A percentile compares a stretch with the other conserved stretches of the same genome.
These are phyloP conservation scores for Penicillium griseofulvum DNA, from an alignment of 2,329 filamentous ascomycete species.

Conservation along the genomic window DNA sequence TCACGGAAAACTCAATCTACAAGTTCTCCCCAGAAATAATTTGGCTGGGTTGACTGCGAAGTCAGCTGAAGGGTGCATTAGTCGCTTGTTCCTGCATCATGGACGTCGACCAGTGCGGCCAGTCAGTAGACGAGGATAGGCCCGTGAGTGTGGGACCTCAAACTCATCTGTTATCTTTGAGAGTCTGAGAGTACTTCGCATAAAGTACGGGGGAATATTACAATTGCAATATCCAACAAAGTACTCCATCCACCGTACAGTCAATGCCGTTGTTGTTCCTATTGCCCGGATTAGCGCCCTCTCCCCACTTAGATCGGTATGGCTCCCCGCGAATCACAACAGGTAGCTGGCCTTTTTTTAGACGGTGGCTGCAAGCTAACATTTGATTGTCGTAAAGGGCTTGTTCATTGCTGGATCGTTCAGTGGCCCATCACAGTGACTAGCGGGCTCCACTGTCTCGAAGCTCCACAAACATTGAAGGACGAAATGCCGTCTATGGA, in stretches of 20 bases:
- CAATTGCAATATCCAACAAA: not conserved
- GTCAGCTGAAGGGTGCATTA: conserved; percentile 32
- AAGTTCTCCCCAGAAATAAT: not conserved
- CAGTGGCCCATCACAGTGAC: conserved; percentile 16
- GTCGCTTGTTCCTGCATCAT: conserved; percentile 33
- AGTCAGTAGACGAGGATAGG: conserved; percentile 10
- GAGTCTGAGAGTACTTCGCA: not conserved
- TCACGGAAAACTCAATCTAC: not conserved
- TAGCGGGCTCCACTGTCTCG: conserved; percentile 9
- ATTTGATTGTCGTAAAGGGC: conserved; percentile 5
- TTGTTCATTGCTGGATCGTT: conserved; percentile 11
- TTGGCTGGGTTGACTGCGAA: not conserved
- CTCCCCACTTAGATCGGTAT: conserved; percentile 13
- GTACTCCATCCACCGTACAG: not conserved
- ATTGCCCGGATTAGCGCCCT: conserved; percentile 17
- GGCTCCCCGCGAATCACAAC: conserved; percentile 14
- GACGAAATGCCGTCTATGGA: not conserved
- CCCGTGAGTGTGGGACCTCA: conserved; percentile 15
- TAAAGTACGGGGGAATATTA: not conserved
- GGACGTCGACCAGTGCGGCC: conserved; percentile 15
- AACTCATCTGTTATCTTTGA: not conserved
- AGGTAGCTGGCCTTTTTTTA: conserved; percentile 6
- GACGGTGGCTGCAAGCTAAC: conserved; percentile 12
- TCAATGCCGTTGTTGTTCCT: not conserved
- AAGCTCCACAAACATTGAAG: not conserved